These are phyloP conservation scores for Heritiera fomes DNA, from an alignment of 345 rosid genomes.

Conservation along the genomic window DNA sequence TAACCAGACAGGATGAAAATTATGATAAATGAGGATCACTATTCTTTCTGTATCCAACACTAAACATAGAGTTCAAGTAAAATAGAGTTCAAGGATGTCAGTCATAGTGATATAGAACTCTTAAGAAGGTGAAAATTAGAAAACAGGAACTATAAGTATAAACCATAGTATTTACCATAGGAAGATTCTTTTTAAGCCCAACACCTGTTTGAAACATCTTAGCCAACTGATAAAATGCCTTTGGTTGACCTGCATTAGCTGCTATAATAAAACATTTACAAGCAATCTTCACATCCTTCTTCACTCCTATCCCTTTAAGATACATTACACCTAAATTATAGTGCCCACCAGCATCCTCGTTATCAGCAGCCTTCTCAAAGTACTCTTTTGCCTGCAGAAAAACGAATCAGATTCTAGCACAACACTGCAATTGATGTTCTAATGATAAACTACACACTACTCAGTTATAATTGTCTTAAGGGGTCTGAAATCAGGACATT, in stretches of 20 bases:
- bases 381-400: conserved; percentile 81
- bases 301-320: conserved; percentile 87
- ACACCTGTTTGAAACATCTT: conserved; percentile 97
- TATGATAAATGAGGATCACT: not conserved
- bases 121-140: not conserved
- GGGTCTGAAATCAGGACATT: not conserved
- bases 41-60: not conserved
- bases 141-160: conserved; percentile 15
- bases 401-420: conserved; percentile 10
- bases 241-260: conserved; percentile 94
- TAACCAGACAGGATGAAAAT: not conserved
- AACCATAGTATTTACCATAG: conserved; percentile 52
- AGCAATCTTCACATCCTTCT: conserved; percentile 82
- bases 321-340: conserved; percentile 95
- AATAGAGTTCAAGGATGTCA: not conserved
- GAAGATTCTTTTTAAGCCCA: conserved; percentile 80
- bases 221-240: conserved; percentile 97
- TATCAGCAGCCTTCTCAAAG: conserved; percentile 87
- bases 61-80: not conserved
- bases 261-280: conserved; percentile 69
- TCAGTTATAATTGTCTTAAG: not conserved
- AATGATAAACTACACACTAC: not conserved
- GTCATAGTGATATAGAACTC: not conserved
- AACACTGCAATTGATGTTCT: conserved; percentile 1
- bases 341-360: conserved; percentile 81